phyloP scores from a whole-genome alignment of 148 eudicot genomes.

The Dysphania ambrosioides region DNA sequence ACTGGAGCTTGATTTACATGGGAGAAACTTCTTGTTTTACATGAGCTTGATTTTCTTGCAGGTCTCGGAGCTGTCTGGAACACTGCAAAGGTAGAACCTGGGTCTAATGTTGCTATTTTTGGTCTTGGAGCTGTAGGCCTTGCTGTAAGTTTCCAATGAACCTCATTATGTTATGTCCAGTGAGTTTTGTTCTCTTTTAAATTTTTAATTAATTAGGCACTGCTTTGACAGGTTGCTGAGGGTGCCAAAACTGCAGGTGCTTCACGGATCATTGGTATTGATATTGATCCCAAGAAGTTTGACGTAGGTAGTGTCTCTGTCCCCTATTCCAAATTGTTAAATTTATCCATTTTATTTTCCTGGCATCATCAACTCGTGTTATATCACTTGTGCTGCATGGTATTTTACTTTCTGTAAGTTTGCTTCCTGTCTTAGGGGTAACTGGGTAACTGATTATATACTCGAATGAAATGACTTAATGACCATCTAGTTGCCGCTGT shows the following conservation, averaged over 20 bases:
- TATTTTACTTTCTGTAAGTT: background rate
- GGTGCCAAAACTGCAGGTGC: conserved; percentile 94
- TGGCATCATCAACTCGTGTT: background rate
- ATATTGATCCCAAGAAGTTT: conserved; percentile 84
- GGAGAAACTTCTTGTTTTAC: background rate
- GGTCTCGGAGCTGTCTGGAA: conserved; percentile 99
- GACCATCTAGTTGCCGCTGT: background rate
- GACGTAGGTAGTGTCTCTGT: conserved; percentile 49
- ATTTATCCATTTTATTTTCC: too few species aligned
- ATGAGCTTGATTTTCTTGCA: conserved; percentile 14
- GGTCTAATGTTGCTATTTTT: conserved; percentile 96
- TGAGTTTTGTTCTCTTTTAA: conserved; percentile 2
- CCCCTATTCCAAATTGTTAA: background rate
- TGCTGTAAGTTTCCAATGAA: conserved; percentile 56
- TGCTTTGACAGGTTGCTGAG: conserved; percentile 76
- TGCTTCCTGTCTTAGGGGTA: background rate
- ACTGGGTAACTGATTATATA: background rate
- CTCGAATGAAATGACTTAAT: background rate
- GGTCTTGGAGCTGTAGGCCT: conserved; percentile 98
- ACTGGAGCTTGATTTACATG: too few species aligned
- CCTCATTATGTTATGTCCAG: background rate
- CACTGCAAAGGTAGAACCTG: conserved; percentile 96
- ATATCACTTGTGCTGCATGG: background rate
- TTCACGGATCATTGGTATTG: conserved; percentile 86
- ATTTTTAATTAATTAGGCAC: conserved; percentile 1